These are phyloP conservation scores for Schwanniomyces pseudopolymorphus DNA, from an alignment of 805 yeast species.

Conservation along the genomic window DNA sequence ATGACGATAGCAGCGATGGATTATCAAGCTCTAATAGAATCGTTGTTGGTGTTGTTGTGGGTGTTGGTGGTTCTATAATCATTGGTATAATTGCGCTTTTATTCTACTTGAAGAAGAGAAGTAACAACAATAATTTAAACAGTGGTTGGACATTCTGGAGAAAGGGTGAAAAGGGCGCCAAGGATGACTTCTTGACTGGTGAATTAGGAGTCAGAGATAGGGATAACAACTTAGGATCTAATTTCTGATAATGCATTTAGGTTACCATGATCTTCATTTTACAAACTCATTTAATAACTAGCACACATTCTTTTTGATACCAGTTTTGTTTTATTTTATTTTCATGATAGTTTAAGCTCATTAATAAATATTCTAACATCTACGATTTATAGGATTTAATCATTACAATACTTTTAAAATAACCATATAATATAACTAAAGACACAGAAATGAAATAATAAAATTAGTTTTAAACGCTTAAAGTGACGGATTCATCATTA, in stretches of 20 bases:
- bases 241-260: slow-evolving; percentile 26
- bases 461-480: slow-evolving; percentile 58
- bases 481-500: slow-evolving; percentile 66
- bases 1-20: slow-evolving; percentile 22
- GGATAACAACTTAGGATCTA: slow-evolving; percentile 47
- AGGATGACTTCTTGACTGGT: slow-evolving; percentile 43
- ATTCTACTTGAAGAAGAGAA: slow-evolving; percentile 35
- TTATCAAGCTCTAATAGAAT: slow-evolving; percentile 42
- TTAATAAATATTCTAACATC: neutral
- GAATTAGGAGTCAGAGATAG: slow-evolving; percentile 49
- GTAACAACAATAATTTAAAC: slow-evolving; percentile 24
- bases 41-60: slow-evolving; percentile 49
- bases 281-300: neutral
- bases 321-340: neutral
- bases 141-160: slow-evolving; percentile 51
- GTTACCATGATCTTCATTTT: neutral
- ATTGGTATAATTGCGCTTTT: slow-evolving; percentile 33
- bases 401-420: neutral
- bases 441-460: neutral
- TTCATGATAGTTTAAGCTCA: neutral
- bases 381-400: neutral
- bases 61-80: slow-evolving; percentile 44
- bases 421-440: neutral
- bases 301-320: neutral
- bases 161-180: slow-evolving; percentile 41